Percentiles rank a stretch among this genome's conserved stretches.
phyloP scores from a whole-genome alignment of 129 eudicot species.

The Solidago caesia region DNA sequence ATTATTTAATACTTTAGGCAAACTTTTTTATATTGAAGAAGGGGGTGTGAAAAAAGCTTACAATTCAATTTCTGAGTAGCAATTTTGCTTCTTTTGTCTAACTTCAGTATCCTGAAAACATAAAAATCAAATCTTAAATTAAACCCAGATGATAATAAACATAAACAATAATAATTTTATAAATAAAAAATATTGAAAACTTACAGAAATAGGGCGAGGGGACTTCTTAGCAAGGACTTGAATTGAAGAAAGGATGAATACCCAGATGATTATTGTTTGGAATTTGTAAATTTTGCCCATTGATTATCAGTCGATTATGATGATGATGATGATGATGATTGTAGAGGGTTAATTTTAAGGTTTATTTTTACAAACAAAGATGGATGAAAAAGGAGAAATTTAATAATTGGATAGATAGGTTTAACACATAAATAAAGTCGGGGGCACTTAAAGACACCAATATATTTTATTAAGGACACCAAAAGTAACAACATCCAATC shows the following conservation, averaged over 20 bases:
- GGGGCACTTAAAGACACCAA: no score
- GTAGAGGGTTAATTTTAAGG: no score
- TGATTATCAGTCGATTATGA: not conserved
- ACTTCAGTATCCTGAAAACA: slow-evolving; percentile 58
- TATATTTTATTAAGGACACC: no score
- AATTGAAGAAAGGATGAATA: slow-evolving; percentile 29
- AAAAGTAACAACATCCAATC: no score
- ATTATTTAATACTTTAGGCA: not conserved
- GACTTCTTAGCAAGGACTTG: slow-evolving; percentile 59
- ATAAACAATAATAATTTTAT: not conserved
- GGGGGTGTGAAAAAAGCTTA: slow-evolving; percentile 16
- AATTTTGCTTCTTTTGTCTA: slow-evolving; percentile 55
- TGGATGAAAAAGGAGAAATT: no score
- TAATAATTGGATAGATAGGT: no score
- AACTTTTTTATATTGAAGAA: not conserved
- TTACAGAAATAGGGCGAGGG: slow-evolving; percentile 72
- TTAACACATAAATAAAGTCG: no score
- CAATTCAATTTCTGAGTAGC: slow-evolving; percentile 79
- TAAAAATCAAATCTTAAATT: not conserved
- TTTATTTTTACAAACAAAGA: no score
- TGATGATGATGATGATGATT: slow-evolving; percentile 20
- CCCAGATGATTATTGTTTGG: slow-evolving; percentile 22
- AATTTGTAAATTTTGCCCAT: slow-evolving; percentile 31
- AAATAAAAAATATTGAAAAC: slow-evolving; percentile 7
- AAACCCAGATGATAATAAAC: not conserved